Evolutionary conservation across 1,284 basidiomycete species (phyloP), one percentile per base, ranked within the genome.

Genomic region (Vanrija sp.): DNA sequence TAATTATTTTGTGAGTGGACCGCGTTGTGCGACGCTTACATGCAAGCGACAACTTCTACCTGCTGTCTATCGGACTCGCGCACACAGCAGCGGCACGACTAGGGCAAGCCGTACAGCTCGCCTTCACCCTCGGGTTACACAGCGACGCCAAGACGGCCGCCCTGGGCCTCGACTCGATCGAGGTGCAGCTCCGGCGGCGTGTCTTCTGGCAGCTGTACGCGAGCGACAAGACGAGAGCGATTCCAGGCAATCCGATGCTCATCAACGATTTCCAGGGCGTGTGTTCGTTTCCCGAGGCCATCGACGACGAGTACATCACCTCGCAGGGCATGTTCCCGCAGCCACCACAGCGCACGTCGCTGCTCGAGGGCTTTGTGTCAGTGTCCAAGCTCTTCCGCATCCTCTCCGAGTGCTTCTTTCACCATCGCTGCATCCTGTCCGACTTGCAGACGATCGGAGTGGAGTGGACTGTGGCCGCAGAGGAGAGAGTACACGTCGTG

Each of bases 201-300:
- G 71, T 73, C 18, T 76, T 75, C 46, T 75, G 71, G 70, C 72
- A 75, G 54, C 59, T 73, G 24, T 75, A 72, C 56, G 69, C 67
- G 2, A 69, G 60, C 35, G 72, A 75, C 61, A 75, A 75, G 71
- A 74, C 75, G 16, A 63, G 72, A 9, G 70, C 73, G 2, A 73
- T 72, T 19, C 66, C 68, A 1, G 75, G 72, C 24, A 63, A 68
- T 38, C 75, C 73, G 0, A 73, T 75, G 68, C 63, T 75, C 15
- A 66, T 76, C 58, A 73, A 73, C 64, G 72, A 75, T 53, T 75
- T 73, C 45, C 72, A 76, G 65, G 71, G 72, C 31, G 62, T 71
- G 1, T 69, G 67, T 43, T 68, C 67, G 2, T 63, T 69, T 24
- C 75, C 75, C 15, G 68, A 69, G 47, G 64, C 66, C 1, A 63